phyloP scores from a whole-genome alignment of 257 asterid species.

The Solanum raphanifolium region DNA sequence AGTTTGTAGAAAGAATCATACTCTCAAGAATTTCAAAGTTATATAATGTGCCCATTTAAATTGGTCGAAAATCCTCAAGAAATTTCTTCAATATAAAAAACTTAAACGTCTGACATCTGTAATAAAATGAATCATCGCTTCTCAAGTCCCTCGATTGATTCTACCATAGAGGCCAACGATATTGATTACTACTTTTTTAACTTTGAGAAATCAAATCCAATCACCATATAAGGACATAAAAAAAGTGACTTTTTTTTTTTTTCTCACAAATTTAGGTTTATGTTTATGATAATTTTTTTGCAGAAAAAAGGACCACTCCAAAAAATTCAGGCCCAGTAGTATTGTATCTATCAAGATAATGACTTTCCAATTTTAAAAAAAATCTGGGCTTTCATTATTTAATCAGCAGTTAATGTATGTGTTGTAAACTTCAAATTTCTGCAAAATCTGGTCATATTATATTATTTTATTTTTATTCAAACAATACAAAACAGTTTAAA shows the following conservation, averaged over 20 bases:
- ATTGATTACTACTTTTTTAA: not conserved
- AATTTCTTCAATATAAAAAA: not conserved
- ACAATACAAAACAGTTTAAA: not conserved
- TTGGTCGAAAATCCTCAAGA: not conserved
- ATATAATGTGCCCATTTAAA: not conserved
- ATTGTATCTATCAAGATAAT: conserved; percentile 1
- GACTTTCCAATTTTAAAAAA: not conserved
- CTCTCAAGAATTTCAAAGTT: not conserved
- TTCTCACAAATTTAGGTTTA: not conserved
- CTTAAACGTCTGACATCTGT: not conserved
- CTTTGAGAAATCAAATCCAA: not conserved
- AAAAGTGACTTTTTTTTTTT: not conserved
- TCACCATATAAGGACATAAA: not conserved
- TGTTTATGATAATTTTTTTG: not conserved
- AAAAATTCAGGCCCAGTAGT: not conserved
- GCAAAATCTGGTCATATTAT: not conserved
- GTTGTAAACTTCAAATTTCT: not conserved
- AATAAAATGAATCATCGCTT: not conserved
- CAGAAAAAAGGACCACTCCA: not conserved
- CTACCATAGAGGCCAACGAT: not conserved
- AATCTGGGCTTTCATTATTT: not conserved
- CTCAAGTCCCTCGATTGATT: not conserved
- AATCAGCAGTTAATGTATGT: not conserved
- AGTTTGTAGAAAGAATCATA: not conserved
- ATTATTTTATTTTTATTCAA: not conserved